phyloP scores from a whole-genome alignment of 345 rosid genomes.

The Bruguiera gymnorhiza region DNA sequence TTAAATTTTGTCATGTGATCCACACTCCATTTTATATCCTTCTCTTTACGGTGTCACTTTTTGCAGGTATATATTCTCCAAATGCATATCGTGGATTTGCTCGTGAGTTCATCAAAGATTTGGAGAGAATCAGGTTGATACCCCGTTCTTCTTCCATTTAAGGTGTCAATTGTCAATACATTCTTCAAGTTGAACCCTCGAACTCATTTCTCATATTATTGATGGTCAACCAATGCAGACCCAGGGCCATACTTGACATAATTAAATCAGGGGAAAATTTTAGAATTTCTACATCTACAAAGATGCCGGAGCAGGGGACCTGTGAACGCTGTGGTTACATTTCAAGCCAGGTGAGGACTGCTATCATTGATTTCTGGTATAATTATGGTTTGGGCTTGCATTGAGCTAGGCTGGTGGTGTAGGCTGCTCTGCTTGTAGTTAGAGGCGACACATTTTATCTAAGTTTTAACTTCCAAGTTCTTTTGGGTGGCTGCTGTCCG shows the following conservation, averaged over 20 bases:
- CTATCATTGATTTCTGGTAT: neutral
- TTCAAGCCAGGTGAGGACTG: slow-evolving; percentile 76
- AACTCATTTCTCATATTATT: neutral
- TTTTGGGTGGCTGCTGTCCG: neutral
- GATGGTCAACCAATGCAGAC: slow-evolving; percentile 45
- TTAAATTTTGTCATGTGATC: neutral
- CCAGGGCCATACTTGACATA: slow-evolving; percentile 84
- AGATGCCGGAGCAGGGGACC: slow-evolving; percentile 96
- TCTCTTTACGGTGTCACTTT: neutral
- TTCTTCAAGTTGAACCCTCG: neutral
- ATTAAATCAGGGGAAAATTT: slow-evolving; percentile 87
- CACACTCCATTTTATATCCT: neutral
- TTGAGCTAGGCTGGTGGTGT: too few species aligned
- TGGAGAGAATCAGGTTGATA: slow-evolving; percentile 81
- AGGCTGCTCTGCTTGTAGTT: too few species aligned
- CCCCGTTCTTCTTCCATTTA: neutral
- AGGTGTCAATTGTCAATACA: neutral
- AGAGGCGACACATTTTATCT: too few species aligned
- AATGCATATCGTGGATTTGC: slow-evolving; percentile 95
- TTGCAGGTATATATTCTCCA: slow-evolving; percentile 89
- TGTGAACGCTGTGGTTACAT: slow-evolving; percentile 94
- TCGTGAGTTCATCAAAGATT: slow-evolving; percentile 93
- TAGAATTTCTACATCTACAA: slow-evolving; percentile 71
- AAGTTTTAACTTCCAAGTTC: too few species aligned
- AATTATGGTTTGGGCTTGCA: neutral